Evolutionary conservation across 225 moss, liverwort and hornwort species (phyloP).

Genomic region (Polytrichum formosum): DNA sequence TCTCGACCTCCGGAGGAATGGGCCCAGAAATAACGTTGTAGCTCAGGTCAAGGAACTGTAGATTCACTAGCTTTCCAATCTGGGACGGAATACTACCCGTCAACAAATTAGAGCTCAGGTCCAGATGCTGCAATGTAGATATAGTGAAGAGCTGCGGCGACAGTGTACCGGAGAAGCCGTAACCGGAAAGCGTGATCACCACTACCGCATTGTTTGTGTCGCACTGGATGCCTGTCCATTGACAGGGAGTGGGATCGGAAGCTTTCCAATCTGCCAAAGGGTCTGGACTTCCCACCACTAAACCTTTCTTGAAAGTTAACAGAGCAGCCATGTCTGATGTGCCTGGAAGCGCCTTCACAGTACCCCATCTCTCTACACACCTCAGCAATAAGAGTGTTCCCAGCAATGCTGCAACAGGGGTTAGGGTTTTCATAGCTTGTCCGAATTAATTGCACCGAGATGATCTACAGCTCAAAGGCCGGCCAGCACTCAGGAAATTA

Average conservation of each 20-base stretch:
- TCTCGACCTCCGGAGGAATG: conserved; percentile 22
- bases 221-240: conserved; percentile 65
- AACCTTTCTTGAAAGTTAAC: conserved; percentile 47
- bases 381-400: neutral
- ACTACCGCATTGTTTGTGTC: conserved; percentile 25
- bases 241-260: conserved; percentile 32
- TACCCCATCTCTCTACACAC: neutral
- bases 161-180: conserved; percentile 38
- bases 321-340: conserved; percentile 33
- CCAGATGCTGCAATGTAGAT: conserved; percentile 44
- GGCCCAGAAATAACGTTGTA: conserved; percentile 29
- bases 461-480: too few species aligned
- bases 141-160: conserved; percentile 42
- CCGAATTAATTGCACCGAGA: neutral
- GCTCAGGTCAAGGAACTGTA: conserved; percentile 39
- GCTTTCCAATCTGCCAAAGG: conserved; percentile 14
- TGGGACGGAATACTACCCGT: conserved; percentile 38
- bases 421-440: conserved; percentile 2
- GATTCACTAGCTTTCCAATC: conserved; percentile 27
- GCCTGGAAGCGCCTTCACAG: conserved; percentile 1
- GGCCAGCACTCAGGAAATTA: too few species aligned
- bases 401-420: neutral
- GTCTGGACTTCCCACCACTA: conserved; percentile 17
- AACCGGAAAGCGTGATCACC: conserved; percentile 23
- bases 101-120: conserved; percentile 25